Percentiles rank a stretch among this genome's conserved stretches.
phyloP scores from a whole-genome alignment of 768 basidiomycete species.

The Russula sp. region DNA sequence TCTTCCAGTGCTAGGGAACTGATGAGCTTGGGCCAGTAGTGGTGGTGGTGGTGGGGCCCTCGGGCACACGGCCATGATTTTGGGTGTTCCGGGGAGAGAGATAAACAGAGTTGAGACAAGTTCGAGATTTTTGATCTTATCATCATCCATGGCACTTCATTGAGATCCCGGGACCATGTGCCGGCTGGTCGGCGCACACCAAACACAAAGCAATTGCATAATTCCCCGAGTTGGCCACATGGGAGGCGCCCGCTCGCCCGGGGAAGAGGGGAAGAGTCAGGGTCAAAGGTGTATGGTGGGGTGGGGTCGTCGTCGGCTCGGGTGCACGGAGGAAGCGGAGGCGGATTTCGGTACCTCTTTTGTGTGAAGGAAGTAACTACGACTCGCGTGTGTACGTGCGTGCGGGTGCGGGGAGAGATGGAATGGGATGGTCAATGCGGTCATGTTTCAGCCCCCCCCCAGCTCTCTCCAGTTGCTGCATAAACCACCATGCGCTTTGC shows the following conservation, averaged over 20 bases:
- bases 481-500: background rate
- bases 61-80: background rate
- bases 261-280: background rate
- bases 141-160: background rate
- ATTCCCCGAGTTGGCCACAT: background rate
- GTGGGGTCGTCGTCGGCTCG: background rate
- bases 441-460: background rate
- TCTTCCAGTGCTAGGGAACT: no score
- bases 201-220: background rate
- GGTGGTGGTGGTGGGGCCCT: no score
- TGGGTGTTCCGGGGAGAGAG: background rate
- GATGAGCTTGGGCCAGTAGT: no score
- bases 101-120: slow-evolving; percentile 10
- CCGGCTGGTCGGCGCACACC: background rate
- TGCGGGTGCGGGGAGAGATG: background rate
- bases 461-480: no score
- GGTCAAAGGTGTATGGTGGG: background rate
- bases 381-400: slow-evolving; percentile 10
- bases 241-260: background rate
- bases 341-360: background rate
- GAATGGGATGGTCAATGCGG: background rate
- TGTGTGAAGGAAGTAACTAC: background rate
- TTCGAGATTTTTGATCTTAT: slow-evolving; percentile 15
- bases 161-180: background rate
- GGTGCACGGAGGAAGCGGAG: background rate